phyloP scores from a whole-genome alignment of 1,139 yeast genomes.

The Nakaseomyces bracarensis region DNA sequence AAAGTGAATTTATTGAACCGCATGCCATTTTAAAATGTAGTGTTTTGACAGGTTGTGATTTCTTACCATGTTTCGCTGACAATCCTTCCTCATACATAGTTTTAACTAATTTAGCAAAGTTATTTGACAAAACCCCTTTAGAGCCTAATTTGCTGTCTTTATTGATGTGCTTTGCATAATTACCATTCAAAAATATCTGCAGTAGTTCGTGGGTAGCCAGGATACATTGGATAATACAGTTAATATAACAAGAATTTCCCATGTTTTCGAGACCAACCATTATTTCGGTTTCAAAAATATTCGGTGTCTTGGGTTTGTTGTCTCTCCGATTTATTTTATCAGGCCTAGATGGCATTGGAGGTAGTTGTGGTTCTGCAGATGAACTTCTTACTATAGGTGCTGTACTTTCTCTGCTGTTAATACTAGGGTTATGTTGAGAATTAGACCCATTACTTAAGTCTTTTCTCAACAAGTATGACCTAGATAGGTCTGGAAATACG shows the following conservation, averaged over 20 bases:
- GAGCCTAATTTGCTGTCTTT: slow-evolving; percentile 67
- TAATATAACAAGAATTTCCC: slow-evolving; percentile 90
- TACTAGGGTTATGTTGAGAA: background rate
- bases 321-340: background rate
- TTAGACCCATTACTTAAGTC: background rate
- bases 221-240: slow-evolving; percentile 81
- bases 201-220: slow-evolving; percentile 41
- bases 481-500: background rate
- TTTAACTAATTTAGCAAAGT: slow-evolving; percentile 57
- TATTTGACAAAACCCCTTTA: slow-evolving; percentile 68
- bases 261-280: slow-evolving; percentile 62
- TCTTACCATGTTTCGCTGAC: slow-evolving; percentile 17
- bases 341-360: slow-evolving; percentile 5
- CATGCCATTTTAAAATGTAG: slow-evolving; percentile 54
- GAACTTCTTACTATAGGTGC: background rate
- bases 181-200: slow-evolving; percentile 41
- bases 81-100: slow-evolving; percentile 41
- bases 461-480: background rate
- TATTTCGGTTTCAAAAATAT: slow-evolving; percentile 20
- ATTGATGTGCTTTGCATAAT: slow-evolving; percentile 64
- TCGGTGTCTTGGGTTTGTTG: slow-evolving; percentile 8
- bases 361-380: slow-evolving; percentile 3
- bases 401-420: background rate
- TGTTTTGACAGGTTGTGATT: slow-evolving; percentile 41
- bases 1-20: slow-evolving; percentile 63